Base-by-base conservation (phyloP, 1,139 yeast species). In the Candida frijolesensis region DNA sequence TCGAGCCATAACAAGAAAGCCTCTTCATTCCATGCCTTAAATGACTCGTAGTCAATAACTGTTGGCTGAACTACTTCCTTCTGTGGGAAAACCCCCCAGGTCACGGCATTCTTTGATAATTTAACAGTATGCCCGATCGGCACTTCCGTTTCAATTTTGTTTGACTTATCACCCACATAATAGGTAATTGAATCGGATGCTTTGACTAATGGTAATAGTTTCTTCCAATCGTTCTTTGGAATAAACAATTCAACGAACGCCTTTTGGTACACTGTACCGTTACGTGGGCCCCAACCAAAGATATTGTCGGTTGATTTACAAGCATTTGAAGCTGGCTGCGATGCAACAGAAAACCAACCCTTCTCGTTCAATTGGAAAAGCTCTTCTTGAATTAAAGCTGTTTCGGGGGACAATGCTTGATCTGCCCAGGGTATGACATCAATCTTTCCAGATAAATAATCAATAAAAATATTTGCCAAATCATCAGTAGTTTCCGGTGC, bases 261-360 rank as follows among this genome's bases (percentile, higher is more conserved):
- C 68, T 92, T 92, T 67, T 92, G 98, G 69, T 89, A 92, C 45
- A 94, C 94, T 59, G 84, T 83, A 10, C 98, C 98, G 64, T 88
- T 83, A 46, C 77, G 69, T 40, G 99, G 99, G 27, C 99, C 99
- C 99, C 99, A 94, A 1, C 99, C 99, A 66, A 92, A 87, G 44
- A 92, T 87, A 57, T 84, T 85, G 69, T 94, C 98, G 5, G 82
- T 76, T 10, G 96, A 88, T 42, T 78, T 78, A 44, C 86, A 79
- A 34, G 90, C 88, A 60, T 89, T 89, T 1, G 89, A 83, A 0
- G 97, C 95, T 1, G 99, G 99, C 68, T 94, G 99, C 0, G 98
- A 92, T 0, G 98, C 92, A 51, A 94, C 80, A 0, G 99, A 89
- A 71, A 92, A 87, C 77, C 83, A 83, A 3, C 92, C 92, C 53